phyloP scores from a whole-genome alignment of 1,284 basidiomycete genomes.

The Takashimella koratensis region DNA sequence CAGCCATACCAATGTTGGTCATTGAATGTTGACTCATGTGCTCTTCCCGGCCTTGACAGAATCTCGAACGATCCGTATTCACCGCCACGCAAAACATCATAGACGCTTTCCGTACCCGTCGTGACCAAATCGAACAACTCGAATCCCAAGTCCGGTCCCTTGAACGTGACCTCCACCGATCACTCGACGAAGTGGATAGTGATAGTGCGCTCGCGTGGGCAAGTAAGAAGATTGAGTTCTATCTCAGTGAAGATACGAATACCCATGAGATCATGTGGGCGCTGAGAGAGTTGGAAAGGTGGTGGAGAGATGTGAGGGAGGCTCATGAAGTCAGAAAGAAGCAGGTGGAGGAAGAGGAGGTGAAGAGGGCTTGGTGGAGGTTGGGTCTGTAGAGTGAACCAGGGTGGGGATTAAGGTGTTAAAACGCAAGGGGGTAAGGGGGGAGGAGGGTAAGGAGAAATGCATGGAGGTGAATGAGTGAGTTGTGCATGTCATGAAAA shows the following conservation, averaged over 20 bases:
- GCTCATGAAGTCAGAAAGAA: conserved; percentile 15
- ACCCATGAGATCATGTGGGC: conserved; percentile 31
- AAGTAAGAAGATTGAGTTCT: conserved; percentile 33
- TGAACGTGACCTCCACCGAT: conserved; percentile 12
- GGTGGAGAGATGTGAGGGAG: conserved; percentile 29
- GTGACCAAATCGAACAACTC: conserved; percentile 19
- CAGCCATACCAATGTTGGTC: too few species aligned
- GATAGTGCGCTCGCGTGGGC: conserved; percentile 26
- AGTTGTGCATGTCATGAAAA: too few species aligned
- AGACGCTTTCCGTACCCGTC: conserved; percentile 17
- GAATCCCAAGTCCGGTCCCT: conserved; percentile 14
- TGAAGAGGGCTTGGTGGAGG: conserved; percentile 10
- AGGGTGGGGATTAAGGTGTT: background rate
- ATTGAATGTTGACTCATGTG: conserved; percentile 8
- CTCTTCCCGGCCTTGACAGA: conserved; percentile 7
- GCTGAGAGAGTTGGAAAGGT: conserved; percentile 30
- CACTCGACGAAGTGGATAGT: conserved; percentile 22
- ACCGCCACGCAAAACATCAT: conserved; percentile 26
- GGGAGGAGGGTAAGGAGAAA: conserved; percentile 4
- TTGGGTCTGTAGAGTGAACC: background rate
- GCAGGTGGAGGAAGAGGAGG: conserved; percentile 10
- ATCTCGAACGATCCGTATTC: conserved; percentile 27
- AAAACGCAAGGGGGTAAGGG: background rate
- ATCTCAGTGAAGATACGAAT: conserved; percentile 36
- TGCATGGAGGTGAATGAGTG: too few species aligned